phyloP scores from a whole-genome alignment of 768 basidiomycete species.

The Termitomyces sp. region DNA sequence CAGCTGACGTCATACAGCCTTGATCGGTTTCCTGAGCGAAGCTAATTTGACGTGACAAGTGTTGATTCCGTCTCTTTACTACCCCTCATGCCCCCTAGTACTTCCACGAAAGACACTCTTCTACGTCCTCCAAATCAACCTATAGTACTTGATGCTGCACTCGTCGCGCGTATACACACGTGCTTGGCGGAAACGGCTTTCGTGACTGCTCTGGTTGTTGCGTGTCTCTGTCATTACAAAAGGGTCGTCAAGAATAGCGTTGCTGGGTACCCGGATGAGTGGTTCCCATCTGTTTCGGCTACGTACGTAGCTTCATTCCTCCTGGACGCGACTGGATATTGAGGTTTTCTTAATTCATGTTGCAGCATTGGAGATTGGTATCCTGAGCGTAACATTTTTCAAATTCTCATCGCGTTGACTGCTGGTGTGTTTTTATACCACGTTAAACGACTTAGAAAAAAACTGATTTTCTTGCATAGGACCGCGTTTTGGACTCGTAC shows the following conservation, averaged over 20 bases:
- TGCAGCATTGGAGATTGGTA: slow-evolving; percentile 87
- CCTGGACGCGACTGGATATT: neutral
- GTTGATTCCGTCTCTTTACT: neutral
- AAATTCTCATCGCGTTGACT: slow-evolving; percentile 83
- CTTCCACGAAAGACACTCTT: slow-evolving; percentile 1
- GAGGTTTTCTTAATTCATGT: neutral
- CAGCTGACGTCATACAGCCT: slow-evolving; percentile 8
- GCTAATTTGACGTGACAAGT: neutral
- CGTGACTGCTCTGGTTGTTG: slow-evolving; percentile 56
- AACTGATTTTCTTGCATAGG: slow-evolving; percentile 30
- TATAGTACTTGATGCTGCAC: slow-evolving; percentile 42
- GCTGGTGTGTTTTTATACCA: slow-evolving; percentile 40
- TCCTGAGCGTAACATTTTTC: slow-evolving; percentile 81
- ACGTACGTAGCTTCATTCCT: slow-evolving; percentile 44
- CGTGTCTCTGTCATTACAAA: slow-evolving; percentile 69
- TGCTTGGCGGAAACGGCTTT: slow-evolving; percentile 66
- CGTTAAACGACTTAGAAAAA: neutral
- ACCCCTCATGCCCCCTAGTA: slow-evolving; percentile 5
- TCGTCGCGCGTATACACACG: slow-evolving; percentile 63
- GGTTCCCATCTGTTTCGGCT: slow-evolving; percentile 88
- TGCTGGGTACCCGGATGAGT: slow-evolving; percentile 81
- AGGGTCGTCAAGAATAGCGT: slow-evolving; percentile 85
- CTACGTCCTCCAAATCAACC: neutral
- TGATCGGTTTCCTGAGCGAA: neutral
- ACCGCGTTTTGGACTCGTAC: slow-evolving; percentile 70